Conservation (phyloP, 148 eudicot species). For the Dianthus caryophyllus region DNA sequence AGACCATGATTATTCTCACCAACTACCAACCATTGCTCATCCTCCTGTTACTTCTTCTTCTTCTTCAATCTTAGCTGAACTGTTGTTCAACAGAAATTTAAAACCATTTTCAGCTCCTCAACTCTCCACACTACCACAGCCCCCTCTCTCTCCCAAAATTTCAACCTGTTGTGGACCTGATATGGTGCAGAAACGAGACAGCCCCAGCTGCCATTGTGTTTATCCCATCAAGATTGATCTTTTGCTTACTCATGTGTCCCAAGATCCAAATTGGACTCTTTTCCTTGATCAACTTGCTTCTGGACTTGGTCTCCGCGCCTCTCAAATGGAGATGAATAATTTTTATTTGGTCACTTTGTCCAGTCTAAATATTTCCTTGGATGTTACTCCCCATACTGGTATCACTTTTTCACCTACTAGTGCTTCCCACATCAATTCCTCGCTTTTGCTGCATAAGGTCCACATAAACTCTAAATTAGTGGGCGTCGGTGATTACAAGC, state of each 20-base stretch:
- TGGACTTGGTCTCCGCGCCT: slow-evolving; percentile 55
- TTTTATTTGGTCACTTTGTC: slow-evolving; percentile 59
- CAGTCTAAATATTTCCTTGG: slow-evolving; percentile 91
- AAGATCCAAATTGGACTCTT: slow-evolving; percentile 65
- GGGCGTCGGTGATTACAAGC: slow-evolving; percentile 69
- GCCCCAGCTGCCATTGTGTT: slow-evolving; percentile 72
- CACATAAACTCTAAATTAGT: slow-evolving; percentile 59
- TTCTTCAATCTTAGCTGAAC: slow-evolving; percentile 37
- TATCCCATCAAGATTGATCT: slow-evolving; percentile 91
- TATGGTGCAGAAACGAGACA: slow-evolving; percentile 79
- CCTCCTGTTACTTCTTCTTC: slow-evolving; percentile 52
- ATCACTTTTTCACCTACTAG: slow-evolving; percentile 58
- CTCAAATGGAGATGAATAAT: slow-evolving; percentile 83
- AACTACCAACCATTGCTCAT: slow-evolving; percentile 33
- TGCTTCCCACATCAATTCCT: slow-evolving; percentile 64
- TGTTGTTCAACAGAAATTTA: slow-evolving; percentile 35
- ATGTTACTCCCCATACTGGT: slow-evolving; percentile 73
- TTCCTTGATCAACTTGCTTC: slow-evolving; percentile 70
- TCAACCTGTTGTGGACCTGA: slow-evolving; percentile 75
- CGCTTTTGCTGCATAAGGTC: slow-evolving; percentile 66
- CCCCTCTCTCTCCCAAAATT: slow-evolving; percentile 65
- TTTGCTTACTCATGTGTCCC: slow-evolving; percentile 70
- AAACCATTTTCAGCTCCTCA: slow-evolving; percentile 47
- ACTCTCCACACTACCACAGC: slow-evolving; percentile 63
- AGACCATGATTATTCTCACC: slow-evolving; percentile 36